These are phyloP conservation scores for Chimonanthus praecox DNA, from an alignment of 164 flowering plant species.

Conservation along the genomic window DNA sequence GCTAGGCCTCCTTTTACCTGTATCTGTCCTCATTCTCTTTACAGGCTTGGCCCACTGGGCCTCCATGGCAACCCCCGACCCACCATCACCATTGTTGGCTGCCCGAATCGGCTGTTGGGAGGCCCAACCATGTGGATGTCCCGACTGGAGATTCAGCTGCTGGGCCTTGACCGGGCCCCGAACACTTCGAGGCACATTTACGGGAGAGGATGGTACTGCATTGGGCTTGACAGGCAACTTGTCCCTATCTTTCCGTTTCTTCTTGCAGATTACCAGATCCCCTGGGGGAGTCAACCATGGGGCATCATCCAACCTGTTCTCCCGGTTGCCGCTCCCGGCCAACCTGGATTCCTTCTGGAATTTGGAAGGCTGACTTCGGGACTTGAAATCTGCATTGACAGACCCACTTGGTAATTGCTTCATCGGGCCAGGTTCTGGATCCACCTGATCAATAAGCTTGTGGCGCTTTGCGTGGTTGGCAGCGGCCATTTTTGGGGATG, in stretches of 20 bases:
- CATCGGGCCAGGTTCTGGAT: slow-evolving; percentile 34
- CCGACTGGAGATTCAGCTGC: slow-evolving; percentile 32
- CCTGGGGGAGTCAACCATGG: slow-evolving; percentile 77
- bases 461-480: slow-evolving; percentile 49
- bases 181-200: slow-evolving; percentile 31
- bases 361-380: slow-evolving; percentile 26
- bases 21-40: slow-evolving; percentile 84
- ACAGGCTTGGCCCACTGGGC: slow-evolving; percentile 89
- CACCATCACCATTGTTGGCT: slow-evolving; percentile 24
- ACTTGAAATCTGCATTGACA: slow-evolving; percentile 34
- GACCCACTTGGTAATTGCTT: slow-evolving; percentile 40
- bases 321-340: slow-evolving; percentile 42
- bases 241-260: slow-evolving; percentile 92
- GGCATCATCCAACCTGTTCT: slow-evolving; percentile 45
- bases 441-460: slow-evolving; percentile 44
- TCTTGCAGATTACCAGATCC: slow-evolving; percentile 91
- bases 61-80: slow-evolving; percentile 25
- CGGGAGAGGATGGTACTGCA: slow-evolving; percentile 60
- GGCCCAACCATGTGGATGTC: slow-evolving; percentile 44
- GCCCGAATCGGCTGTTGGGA: slow-evolving; percentile 42
- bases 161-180: slow-evolving; percentile 19
- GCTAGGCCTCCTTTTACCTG: slow-evolving; percentile 87
- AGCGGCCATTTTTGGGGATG: slow-evolving; percentile 38
- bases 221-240: slow-evolving; percentile 51
- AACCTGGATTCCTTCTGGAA: slow-evolving; percentile 55